These are phyloP conservation scores for Aspergillus aculeatus DNA, from an alignment of 2,329 filamentous ascomycete genomes.

Conservation along the genomic window DNA sequence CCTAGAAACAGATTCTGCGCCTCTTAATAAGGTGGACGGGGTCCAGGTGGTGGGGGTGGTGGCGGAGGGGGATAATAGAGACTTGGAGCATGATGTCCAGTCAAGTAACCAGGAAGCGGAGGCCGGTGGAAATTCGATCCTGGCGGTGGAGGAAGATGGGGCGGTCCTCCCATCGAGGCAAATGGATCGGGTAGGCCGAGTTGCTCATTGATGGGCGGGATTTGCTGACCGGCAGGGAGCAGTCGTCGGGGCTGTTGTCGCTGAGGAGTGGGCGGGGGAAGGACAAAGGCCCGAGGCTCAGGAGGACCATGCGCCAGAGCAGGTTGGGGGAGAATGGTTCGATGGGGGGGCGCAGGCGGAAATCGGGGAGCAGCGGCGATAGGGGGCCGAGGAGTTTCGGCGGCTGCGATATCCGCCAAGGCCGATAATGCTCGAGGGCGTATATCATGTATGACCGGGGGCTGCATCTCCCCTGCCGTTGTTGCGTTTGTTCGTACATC, in stretches of 20 bases:
- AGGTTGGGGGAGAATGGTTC: constrained; percentile 32
- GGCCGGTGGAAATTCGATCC: constrained; percentile 39
- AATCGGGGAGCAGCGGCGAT: constrained; percentile 45
- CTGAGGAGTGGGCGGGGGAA: constrained; percentile 26
- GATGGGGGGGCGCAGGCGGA: constrained; percentile 26
- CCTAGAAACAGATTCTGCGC: not conserved
- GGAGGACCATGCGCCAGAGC: constrained; percentile 27
- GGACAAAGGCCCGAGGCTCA: constrained; percentile 32
- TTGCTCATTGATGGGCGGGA: constrained; percentile 32
- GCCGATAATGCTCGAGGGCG: constrained; percentile 32
- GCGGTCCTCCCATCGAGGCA: constrained; percentile 32
- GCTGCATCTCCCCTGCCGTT: constrained; percentile 8
- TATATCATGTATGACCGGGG: constrained; percentile 13
- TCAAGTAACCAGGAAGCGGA: constrained; percentile 30
- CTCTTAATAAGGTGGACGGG: constrained; percentile 21
- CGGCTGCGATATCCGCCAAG: constrained; percentile 38
- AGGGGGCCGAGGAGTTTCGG: constrained; percentile 25
- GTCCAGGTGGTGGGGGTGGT: constrained; percentile 19
- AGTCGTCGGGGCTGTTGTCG: constrained; percentile 38
- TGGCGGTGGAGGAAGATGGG: constrained; percentile 42
- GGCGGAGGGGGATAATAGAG: constrained; percentile 28
- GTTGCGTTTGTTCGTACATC: constrained; percentile 12
- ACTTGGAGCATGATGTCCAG: constrained; percentile 20
- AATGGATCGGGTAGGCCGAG: constrained; percentile 41
- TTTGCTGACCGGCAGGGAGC: constrained; percentile 35